Evolutionary conservation across 331 rosid genomes (phyloP).

Genomic region (Dryas integrifolia): DNA sequence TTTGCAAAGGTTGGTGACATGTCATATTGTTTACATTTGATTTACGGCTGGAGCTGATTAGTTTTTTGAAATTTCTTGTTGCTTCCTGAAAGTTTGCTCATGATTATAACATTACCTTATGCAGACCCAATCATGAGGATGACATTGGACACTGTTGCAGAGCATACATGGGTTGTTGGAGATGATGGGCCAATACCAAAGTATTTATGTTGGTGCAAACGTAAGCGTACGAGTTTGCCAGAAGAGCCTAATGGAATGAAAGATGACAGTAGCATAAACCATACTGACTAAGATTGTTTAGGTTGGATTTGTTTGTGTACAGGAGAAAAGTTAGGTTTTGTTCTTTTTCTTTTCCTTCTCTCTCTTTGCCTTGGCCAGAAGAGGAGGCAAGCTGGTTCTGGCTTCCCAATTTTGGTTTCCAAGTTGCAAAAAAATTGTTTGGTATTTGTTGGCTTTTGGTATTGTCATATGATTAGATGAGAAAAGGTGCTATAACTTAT

Average conservation of each 20-base stretch:
- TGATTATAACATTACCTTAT: slow-evolving; percentile 9
- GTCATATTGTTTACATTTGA: slow-evolving; percentile 1
- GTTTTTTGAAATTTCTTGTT: neutral
- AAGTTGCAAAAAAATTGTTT: neutral
- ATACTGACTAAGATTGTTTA: slow-evolving; percentile 27
- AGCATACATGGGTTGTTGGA: slow-evolving; percentile 72
- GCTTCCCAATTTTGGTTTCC: slow-evolving; percentile 11
- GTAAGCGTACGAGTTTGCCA: slow-evolving; percentile 49
- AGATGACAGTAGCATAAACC: slow-evolving; percentile 30
- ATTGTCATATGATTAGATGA: neutral
- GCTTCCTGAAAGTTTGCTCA: neutral
- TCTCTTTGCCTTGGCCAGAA: neutral
- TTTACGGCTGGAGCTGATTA: neutral
- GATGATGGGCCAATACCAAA: slow-evolving; percentile 68
- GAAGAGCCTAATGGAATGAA: slow-evolving; percentile 44
- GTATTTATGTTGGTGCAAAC: slow-evolving; percentile 81
- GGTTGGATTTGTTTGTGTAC: slow-evolving; percentile 41
- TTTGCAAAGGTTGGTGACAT: slow-evolving; percentile 66
- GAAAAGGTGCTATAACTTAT: neutral
- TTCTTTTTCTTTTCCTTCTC: neutral
- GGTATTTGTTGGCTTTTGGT: neutral
- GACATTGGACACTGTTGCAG: slow-evolving; percentile 61
- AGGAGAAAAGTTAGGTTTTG: slow-evolving; percentile 6
- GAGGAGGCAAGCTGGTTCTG: neutral
- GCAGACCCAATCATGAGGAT: slow-evolving; percentile 72